Evolutionary conservation across 2,329 filamentous ascomycete genomes (phyloP), one percentile per base, ranked within the genome.

Genomic region (Didymella pomorum): DNA sequence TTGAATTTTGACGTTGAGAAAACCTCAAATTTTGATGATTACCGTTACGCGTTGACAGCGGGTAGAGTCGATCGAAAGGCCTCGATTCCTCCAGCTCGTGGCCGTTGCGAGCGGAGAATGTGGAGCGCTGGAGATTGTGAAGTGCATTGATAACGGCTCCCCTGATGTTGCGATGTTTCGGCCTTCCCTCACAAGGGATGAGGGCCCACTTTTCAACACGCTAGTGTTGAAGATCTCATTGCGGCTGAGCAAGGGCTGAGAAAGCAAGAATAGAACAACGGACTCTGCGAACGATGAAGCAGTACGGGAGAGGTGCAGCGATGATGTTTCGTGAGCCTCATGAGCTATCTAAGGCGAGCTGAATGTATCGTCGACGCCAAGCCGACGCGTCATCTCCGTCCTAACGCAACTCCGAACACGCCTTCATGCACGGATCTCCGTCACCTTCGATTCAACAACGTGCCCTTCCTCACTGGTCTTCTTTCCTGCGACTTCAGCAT

Each of bases 391-490:
- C 26, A 11, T 47, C 20, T 42, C 41, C 7, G 21, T 25, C 18
- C 31, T 23, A n/a, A 2, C 14, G 21, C 48, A n/a, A 29, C 39
- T 25, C 23, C 39, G 39, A 21, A 25, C 16, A 50, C 29, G 26
- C 37, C 10, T 21, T 41, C 45, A 58, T 28, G 51, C 46, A 39
- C 47, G 23, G 8, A 68, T 61, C 26, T 67, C 63, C 29, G 53
- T 62, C 8, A 67, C 62, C 4, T 56, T 53, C 26, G 61, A 59
- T 12, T 58, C 61, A 23, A 63, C 51, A 18, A 50, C 43, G 18
- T 56, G 52, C 14, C 64, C 58, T 49, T 69, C 66, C 4, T 35
- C 58, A 35, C 54, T 57, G 7, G 56, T 52, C 61, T 69, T 64
- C 47, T 67, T 67, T 14, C 60, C 64, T 14, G 61, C 44, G 14